Evolutionary conservation across 192 early-diverging fungal genomes (phyloP).

Genomic region (Coemansia sp.): DNA sequence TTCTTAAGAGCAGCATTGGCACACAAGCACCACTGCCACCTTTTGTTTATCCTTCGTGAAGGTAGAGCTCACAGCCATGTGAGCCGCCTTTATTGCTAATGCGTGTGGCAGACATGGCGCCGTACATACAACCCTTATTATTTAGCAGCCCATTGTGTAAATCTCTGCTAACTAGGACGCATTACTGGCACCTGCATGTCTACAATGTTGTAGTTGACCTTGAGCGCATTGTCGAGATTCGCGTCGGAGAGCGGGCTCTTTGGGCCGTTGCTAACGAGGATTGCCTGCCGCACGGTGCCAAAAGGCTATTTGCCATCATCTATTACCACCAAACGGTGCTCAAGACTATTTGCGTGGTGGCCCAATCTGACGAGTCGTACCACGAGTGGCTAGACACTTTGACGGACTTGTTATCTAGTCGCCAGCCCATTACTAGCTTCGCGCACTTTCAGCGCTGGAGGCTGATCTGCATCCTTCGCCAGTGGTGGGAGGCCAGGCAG

Average conservation of each 20-base stretch:
- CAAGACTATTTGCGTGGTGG: conserved; percentile 47
- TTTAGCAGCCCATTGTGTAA: background rate
- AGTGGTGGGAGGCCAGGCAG: conserved; percentile 51
- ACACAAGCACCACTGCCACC: background rate
- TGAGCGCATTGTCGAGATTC: conserved; percentile 55
- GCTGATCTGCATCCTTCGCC: conserved; percentile 44
- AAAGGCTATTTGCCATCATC: conserved; percentile 52
- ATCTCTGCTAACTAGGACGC: conserved; percentile 4
- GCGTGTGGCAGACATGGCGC: conserved; percentile 9
- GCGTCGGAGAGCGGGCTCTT: conserved; percentile 50
- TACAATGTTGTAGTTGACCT: conserved; percentile 49
- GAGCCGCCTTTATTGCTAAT: conserved; percentile 12
- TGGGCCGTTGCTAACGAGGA: conserved; percentile 49
- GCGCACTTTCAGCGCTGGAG: conserved; percentile 48
- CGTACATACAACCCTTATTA: background rate
- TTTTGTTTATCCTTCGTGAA: background rate
- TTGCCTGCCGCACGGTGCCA: conserved; percentile 45
- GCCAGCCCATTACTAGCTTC: conserved; percentile 35
- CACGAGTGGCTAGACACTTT: conserved; percentile 52
- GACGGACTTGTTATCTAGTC: conserved; percentile 31
- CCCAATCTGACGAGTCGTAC: conserved; percentile 39
- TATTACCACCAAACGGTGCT: conserved; percentile 45
- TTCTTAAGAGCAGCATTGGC: background rate
- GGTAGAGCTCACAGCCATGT: background rate
- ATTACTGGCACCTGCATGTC: background rate